Conservation (phyloP, 108 stramenopile species). For the Skeletonema tropicum region DNA sequence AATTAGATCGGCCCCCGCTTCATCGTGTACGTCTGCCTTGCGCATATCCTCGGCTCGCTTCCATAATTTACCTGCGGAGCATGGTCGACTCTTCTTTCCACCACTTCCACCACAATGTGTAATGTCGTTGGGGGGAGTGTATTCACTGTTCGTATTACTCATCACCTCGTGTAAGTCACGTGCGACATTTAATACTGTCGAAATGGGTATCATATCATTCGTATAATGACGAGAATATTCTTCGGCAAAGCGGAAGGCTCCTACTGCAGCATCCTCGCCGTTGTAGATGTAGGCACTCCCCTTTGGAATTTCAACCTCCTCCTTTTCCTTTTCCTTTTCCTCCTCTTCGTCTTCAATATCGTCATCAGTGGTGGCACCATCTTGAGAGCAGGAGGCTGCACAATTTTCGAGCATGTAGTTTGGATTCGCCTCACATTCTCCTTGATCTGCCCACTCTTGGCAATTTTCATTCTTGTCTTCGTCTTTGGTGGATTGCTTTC, state of each 20-base stretch:
- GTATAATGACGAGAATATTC: constrained; percentile 31
- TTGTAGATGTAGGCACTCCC: constrained; percentile 28
- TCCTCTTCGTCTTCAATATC: not conserved
- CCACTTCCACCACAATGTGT: constrained; percentile 55
- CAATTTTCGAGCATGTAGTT: constrained; percentile 49
- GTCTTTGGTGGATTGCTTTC: not conserved
- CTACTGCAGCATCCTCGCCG: constrained; percentile 57
- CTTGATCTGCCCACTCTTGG: constrained; percentile 35
- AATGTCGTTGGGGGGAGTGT: constrained; percentile 41
- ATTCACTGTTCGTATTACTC: not conserved
- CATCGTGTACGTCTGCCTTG: constrained; percentile 58
- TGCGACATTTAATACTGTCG: constrained; percentile 36
- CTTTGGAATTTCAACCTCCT: not conserved
- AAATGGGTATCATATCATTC: constrained; percentile 28
- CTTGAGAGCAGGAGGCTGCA: constrained; percentile 5
- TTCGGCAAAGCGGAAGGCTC: constrained; percentile 63
- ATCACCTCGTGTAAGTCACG: constrained; percentile 27
- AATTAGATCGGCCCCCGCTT: constrained; percentile 53
- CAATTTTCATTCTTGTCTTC: not conserved
- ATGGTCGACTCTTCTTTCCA: constrained; percentile 38
- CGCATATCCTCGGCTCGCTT: constrained; percentile 57
- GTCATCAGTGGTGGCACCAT: not conserved
- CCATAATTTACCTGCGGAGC: constrained; percentile 63
- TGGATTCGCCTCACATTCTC: constrained; percentile 55
- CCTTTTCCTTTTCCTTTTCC: not conserved